Evolutionary conservation across 1,284 basidiomycete genomes (phyloP).

Genomic region (Ceratobasidium sp.): DNA sequence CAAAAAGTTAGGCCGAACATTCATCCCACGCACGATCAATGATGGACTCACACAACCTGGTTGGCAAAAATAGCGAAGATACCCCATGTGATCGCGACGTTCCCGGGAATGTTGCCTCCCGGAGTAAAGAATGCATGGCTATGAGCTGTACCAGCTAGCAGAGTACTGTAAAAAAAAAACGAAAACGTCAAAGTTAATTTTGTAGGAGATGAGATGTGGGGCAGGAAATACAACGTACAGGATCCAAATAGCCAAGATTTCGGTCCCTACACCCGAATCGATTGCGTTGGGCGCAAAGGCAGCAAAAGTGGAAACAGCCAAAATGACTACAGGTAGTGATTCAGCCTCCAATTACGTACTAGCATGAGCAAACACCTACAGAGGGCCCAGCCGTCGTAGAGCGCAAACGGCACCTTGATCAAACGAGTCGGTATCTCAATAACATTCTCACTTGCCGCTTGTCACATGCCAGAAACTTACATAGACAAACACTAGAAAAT

Average conservation of each 20-base stretch:
- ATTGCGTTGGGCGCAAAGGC: slow-evolving; percentile 42
- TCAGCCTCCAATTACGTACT: not conserved
- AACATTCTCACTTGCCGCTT: not conserved
- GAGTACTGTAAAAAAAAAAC: slow-evolving; percentile 11
- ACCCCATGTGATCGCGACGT: slow-evolving; percentile 38
- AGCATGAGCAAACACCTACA: slow-evolving; percentile 30
- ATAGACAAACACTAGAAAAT: slow-evolving; percentile 42
- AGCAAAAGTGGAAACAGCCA: slow-evolving; percentile 42
- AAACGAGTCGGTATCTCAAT: slow-evolving; percentile 10
- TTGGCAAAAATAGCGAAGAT: slow-evolving; percentile 41
- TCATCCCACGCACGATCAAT: not conserved
- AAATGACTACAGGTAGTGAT: slow-evolving; percentile 35
- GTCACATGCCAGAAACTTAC: slow-evolving; percentile 27
- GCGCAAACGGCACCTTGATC: slow-evolving; percentile 41
- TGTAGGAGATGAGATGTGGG: not conserved
- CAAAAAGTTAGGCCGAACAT: not conserved
- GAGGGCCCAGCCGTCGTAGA: slow-evolving; percentile 43
- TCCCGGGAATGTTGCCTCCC: slow-evolving; percentile 41
- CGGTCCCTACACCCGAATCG: slow-evolving; percentile 39
- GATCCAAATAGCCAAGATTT: slow-evolving; percentile 44
- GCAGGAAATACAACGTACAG: slow-evolving; percentile 32
- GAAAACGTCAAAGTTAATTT: not conserved
- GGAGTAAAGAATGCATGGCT: slow-evolving; percentile 39
- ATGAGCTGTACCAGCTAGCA: slow-evolving; percentile 40
- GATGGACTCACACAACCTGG: slow-evolving; percentile 36